Percentiles rank a stretch among this genome's conserved stretches.
phyloP scores from a whole-genome alignment of 495 filamentous ascomycete species.

The Neurospora hispaniola region DNA sequence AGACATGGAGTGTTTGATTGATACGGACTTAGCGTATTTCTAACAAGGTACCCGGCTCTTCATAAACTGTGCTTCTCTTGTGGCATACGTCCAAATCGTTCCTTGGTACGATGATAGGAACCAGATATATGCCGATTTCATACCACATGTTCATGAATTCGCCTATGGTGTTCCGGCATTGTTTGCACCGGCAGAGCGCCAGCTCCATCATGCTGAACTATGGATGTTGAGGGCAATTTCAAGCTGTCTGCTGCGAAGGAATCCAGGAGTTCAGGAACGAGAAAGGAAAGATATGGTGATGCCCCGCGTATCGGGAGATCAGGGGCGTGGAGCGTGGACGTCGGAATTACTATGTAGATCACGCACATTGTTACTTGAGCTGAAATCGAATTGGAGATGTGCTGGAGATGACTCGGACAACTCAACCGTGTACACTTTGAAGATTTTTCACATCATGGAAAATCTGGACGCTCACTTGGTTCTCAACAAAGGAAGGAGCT shows the following conservation, averaged over 20 bases:
- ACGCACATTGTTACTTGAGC: background rate
- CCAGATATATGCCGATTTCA: conserved; percentile 33
- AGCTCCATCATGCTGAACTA: conserved; percentile 17
- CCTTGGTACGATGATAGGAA: conserved; percentile 22
- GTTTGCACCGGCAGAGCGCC: conserved; percentile 26
- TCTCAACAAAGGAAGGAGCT: background rate
- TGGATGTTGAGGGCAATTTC: background rate
- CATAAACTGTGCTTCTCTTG: no score
- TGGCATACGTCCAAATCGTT: conserved; percentile 3
- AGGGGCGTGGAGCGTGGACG: background rate
- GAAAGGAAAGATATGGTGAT: background rate
- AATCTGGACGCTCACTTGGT: background rate
- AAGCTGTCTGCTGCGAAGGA: background rate
- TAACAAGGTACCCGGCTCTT: no score
- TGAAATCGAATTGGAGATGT: background rate
- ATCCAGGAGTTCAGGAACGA: background rate
- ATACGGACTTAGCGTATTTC: background rate
- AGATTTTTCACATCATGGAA: background rate
- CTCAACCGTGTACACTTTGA: fast-evolving
- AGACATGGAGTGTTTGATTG: background rate
- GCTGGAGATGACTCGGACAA: background rate
- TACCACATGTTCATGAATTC: conserved; percentile 33
- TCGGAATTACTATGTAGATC: background rate
- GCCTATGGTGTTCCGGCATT: conserved; percentile 27
- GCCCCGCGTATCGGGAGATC: background rate